phyloP scores from a whole-genome alignment of 352 stramenopile genomes.

The Phytopythium sindhum region DNA sequence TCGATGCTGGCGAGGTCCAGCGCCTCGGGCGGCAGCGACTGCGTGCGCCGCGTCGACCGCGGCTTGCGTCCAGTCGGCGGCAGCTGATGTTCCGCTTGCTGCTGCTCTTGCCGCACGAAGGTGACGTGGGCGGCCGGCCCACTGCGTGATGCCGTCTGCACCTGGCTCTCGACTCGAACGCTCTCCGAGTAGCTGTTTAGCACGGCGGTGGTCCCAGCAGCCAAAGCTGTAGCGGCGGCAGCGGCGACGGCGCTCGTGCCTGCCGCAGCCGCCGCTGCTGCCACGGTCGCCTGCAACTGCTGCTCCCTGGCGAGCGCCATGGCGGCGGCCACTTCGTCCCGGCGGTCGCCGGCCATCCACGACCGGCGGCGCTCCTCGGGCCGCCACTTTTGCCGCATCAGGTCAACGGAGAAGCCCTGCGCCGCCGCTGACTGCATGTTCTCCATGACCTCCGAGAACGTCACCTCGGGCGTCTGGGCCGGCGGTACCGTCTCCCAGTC shows the following conservation, averaged over 20 bases:
- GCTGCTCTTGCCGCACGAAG: slow-evolving; percentile 20
- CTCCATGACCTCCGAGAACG: slow-evolving; percentile 75
- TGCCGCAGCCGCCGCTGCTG: background rate
- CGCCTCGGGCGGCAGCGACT: slow-evolving; percentile 55
- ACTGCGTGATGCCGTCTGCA: slow-evolving; percentile 17
- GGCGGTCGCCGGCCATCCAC: slow-evolving; percentile 66
- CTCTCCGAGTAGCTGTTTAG: slow-evolving; percentile 36
- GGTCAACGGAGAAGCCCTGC: slow-evolving; percentile 16
- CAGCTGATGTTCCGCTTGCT: slow-evolving; percentile 29
- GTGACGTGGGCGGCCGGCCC: slow-evolving; percentile 13
- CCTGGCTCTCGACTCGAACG: slow-evolving; percentile 26
- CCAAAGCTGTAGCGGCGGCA: background rate
- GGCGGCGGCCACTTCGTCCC: slow-evolving; percentile 9
- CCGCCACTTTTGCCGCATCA: slow-evolving; percentile 42
- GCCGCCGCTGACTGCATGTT: slow-evolving; percentile 42
- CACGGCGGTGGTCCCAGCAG: background rate
- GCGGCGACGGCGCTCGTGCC: background rate
- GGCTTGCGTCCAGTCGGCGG: slow-evolving; percentile 21
- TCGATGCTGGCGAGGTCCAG: slow-evolving; percentile 54
- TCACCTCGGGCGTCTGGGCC: slow-evolving; percentile 54
- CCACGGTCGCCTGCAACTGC: slow-evolving; percentile 11
- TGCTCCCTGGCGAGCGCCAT: slow-evolving; percentile 18
- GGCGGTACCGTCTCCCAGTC: slow-evolving; percentile 65
- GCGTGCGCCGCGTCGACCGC: slow-evolving; percentile 40
- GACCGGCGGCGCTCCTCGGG: slow-evolving; percentile 66